A percentile compares a stretch with the other conserved stretches of the same genome.
phyloP scores from a whole-genome alignment of 208 protist species.

The Leishmania aethiopica region DNA sequence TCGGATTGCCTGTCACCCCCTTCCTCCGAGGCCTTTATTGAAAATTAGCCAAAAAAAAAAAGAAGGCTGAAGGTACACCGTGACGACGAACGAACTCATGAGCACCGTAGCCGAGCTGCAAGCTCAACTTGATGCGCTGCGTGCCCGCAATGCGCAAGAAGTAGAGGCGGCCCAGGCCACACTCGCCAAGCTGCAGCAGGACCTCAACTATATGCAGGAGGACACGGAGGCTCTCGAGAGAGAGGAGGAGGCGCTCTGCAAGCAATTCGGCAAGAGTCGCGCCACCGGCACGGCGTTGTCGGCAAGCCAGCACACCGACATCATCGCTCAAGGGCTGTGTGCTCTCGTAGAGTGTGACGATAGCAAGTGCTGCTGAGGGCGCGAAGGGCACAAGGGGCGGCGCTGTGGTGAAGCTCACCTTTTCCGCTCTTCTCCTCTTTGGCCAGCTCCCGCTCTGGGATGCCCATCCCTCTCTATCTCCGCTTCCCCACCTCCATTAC shows the following conservation, averaged over 20 bases:
- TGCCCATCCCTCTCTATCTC: neutral
- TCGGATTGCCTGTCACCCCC: neutral
- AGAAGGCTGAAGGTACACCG: neutral
- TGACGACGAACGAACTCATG: constrained; percentile 9
- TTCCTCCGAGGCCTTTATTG: neutral
- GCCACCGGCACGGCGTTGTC: neutral
- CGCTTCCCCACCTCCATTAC: neutral
- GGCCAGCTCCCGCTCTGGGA: neutral
- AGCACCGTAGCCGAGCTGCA: constrained; percentile 42
- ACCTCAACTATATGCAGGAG: constrained; percentile 37
- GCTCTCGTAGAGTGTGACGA: constrained; percentile 53
- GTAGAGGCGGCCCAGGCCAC: constrained; percentile 30
- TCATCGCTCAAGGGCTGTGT: constrained; percentile 30
- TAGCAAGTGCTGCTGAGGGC: constrained; percentile 18
- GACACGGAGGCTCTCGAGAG: constrained; percentile 36
- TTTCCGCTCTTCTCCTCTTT: neutral
- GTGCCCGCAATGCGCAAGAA: constrained; percentile 36
- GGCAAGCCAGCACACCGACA: constrained; percentile 1
- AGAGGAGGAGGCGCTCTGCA: constrained; percentile 34
- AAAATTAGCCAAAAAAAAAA: neutral
- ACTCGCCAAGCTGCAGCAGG: constrained; percentile 41
- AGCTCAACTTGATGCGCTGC: constrained; percentile 38
- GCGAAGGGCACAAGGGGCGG: neutral
- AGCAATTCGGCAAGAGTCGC: constrained; percentile 29
- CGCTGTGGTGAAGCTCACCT: neutral